A percentile compares a stretch with the other conserved stretches of the same genome.
Conservation (phyloP, 2,329 filamentous ascomycete genomes). For the Botryosphaeria dothidea region DNA sequence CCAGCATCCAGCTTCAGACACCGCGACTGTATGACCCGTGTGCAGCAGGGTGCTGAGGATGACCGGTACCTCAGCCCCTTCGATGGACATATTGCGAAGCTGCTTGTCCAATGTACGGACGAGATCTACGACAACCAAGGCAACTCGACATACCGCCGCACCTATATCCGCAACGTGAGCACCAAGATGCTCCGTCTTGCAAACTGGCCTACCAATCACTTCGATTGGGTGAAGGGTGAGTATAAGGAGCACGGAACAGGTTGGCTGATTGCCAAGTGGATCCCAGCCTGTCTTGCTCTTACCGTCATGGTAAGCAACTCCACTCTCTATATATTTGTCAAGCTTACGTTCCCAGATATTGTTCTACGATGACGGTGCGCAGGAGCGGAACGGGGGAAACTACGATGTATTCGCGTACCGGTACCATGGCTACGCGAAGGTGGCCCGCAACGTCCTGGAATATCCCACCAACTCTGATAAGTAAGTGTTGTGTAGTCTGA, state of each 20-base stretch:
- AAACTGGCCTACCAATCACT: constrained; percentile 33
- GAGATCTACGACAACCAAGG: constrained; percentile 33
- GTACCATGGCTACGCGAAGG: constrained; percentile 34
- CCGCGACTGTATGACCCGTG: background rate
- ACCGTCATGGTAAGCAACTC: constrained; percentile 26
- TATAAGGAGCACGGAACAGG: constrained; percentile 17
- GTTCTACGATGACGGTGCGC: constrained; percentile 20
- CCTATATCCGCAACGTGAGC: constrained; percentile 32
- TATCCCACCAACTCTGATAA: background rate
- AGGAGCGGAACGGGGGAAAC: constrained; percentile 26
- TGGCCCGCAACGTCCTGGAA: constrained; percentile 32
- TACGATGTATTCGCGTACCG: constrained; percentile 33
- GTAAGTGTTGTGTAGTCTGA: background rate
- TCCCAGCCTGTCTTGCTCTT: constrained; percentile 29
- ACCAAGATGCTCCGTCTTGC: constrained; percentile 31
- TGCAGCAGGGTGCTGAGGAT: constrained; percentile 21
- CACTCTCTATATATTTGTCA: background rate
- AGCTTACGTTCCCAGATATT: background rate
- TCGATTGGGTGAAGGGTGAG: constrained; percentile 26
- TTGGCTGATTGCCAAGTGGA: constrained; percentile 32
- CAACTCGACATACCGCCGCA: constrained; percentile 32
- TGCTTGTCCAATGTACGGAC: constrained; percentile 34
- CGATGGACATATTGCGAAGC: constrained; percentile 32
- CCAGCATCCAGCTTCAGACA: background rate
- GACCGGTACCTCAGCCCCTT: constrained; percentile 34